A percentile compares a stretch with the other conserved stretches of the same genome.
Evolutionary conservation across 2,329 filamentous ascomycete genomes (phyloP).

Genomic region (Didymella keratinophila): DNA sequence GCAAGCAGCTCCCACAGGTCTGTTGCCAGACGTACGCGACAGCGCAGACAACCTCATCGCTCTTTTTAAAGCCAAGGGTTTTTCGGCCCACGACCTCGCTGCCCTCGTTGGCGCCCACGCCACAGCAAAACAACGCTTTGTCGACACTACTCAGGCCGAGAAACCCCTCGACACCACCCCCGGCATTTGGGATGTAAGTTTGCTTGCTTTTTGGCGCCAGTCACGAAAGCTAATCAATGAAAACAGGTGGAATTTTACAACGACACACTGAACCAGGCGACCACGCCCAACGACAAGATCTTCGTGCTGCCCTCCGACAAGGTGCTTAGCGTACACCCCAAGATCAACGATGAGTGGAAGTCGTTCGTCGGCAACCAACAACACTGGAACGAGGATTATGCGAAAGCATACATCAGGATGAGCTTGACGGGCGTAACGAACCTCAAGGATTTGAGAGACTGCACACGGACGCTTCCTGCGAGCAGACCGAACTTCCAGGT

Average conservation of each 20-base stretch:
- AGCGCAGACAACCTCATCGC: conserved; percentile 55
- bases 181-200: no score
- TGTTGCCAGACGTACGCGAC: conserved; percentile 56
- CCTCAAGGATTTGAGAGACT: conserved; percentile 35
- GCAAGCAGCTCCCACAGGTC: conserved; percentile 52
- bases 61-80: conserved; percentile 61
- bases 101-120: conserved; percentile 65
- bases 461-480: conserved; percentile 41
- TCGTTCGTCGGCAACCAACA: conserved; percentile 39
- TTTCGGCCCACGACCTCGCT: conserved; percentile 59
- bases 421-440: conserved; percentile 40
- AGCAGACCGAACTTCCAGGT: conserved; percentile 18
- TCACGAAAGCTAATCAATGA: no score
- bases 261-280: conserved; percentile 41
- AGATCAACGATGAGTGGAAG: conserved; percentile 38
- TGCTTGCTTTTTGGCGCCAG: no score
- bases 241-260: conserved; percentile 55
- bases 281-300: conserved; percentile 27
- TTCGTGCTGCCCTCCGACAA: conserved; percentile 43
- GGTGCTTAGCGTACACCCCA: conserved; percentile 35
- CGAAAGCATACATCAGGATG: conserved; percentile 44
- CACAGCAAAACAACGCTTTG: conserved; percentile 57
- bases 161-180: conserved; percentile 59
- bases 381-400: conserved; percentile 44
- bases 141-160: conserved; percentile 49